Evolutionary conservation across 495 filamentous ascomycete species (phyloP).

Genomic region (Pseudomonodictys pantanalensis): DNA sequence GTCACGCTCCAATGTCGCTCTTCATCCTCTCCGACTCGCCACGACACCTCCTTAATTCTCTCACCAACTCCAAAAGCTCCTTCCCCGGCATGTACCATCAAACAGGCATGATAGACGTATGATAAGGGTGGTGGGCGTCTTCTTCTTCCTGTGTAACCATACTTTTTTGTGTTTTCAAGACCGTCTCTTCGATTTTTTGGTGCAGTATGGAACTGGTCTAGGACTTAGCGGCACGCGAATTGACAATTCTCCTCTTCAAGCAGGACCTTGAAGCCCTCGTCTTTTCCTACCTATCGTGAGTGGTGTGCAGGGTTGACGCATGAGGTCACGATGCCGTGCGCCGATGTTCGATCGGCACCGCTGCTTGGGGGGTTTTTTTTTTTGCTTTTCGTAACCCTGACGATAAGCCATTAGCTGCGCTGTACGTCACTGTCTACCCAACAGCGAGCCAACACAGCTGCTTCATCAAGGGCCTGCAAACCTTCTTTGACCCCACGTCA

Average conservation of each 20-base stretch:
- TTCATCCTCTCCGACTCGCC: conserved; percentile 1
- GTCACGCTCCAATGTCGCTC: neutral
- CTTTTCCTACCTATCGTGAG: too few relatives aligned
- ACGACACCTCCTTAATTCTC: conserved; percentile 16
- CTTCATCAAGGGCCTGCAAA: too few relatives aligned
- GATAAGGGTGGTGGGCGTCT: conserved; percentile 9
- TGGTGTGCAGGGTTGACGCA: neutral
- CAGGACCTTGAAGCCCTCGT: too few relatives aligned
- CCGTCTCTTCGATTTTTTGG: conserved; percentile 19
- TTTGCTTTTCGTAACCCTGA: too few relatives aligned
- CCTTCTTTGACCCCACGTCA: too few relatives aligned
- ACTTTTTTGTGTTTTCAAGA: conserved; percentile 25
- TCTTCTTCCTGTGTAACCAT: conserved; percentile 26
- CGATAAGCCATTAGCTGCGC: too few relatives aligned
- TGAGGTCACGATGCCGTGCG: neutral
- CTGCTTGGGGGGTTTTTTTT: too few relatives aligned
- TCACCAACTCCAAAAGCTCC: conserved; percentile 1
- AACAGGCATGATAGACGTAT: conserved; percentile 36
- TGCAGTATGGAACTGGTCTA: conserved; percentile 29
- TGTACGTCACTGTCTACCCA: too few relatives aligned
- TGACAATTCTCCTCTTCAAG: conserved; percentile 30
- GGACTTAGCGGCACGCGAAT: conserved; percentile 29
- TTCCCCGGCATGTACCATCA: conserved; percentile 27
- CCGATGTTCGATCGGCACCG: too few relatives aligned
- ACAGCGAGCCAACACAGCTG: too few relatives aligned